A percentile compares a stretch with the other conserved stretches of the same genome.
These are phyloP conservation scores for Lycium barbarum DNA, from an alignment of 257 asterid genomes.

Conservation along the genomic window DNA sequence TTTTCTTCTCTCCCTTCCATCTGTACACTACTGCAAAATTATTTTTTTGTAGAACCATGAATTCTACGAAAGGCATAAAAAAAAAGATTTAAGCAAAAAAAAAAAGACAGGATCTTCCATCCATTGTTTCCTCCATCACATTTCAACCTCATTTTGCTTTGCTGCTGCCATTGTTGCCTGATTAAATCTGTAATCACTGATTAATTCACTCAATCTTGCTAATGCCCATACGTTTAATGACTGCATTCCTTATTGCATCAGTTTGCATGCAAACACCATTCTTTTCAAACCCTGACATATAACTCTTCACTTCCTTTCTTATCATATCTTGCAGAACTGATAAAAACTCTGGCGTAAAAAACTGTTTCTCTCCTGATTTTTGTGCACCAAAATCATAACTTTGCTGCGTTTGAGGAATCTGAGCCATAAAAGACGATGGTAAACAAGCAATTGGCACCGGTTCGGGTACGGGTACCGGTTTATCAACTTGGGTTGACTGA, in stretches of 20 bases:
- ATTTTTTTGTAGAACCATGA: conserved; percentile 44
- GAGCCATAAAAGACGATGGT: background rate
- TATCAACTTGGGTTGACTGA: background rate
- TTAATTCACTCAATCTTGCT: conserved; percentile 62
- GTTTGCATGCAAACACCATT: conserved; percentile 51
- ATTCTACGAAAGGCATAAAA: conserved; percentile 19
- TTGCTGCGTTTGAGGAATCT: conserved; percentile 14
- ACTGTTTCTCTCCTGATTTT: conserved; percentile 54
- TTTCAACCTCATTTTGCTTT: no score
- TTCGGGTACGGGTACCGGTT: background rate
- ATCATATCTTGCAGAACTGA: conserved; percentile 76
- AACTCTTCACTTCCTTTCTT: conserved; percentile 70
- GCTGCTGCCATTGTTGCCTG: background rate
- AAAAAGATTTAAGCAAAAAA: background rate
- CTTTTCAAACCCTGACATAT: conserved; percentile 64
- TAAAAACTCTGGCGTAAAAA: conserved; percentile 68
- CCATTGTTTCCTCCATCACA: background rate
- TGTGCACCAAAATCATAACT: conserved; percentile 27
- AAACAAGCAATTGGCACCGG: background rate
- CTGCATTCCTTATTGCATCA: conserved; percentile 68
- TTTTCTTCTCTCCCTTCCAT: conserved; percentile 29
- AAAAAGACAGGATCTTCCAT: background rate
- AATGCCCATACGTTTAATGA: conserved; percentile 74
- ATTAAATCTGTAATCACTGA: background rate
- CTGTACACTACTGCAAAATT: conserved; percentile 60